phyloP scores from a whole-genome alignment of 148 eudicot species.

The Amaranthus palmeri region DNA sequence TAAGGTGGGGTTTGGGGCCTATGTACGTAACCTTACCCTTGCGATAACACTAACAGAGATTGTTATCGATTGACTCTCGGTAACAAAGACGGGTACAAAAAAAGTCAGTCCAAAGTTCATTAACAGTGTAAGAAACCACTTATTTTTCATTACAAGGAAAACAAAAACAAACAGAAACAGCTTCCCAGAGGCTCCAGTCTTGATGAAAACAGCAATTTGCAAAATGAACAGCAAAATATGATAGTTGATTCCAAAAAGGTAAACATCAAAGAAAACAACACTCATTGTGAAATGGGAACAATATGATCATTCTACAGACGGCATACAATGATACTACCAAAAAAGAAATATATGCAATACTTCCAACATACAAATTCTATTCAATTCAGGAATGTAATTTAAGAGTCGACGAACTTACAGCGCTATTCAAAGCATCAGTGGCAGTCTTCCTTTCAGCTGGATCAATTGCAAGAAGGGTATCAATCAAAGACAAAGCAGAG shows the following conservation, averaged over 20 bases:
- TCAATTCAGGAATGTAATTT: background rate
- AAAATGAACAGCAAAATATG: background rate
- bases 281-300: background rate
- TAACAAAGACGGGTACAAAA: too few relatives aligned
- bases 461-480: slow-evolving; percentile 76
- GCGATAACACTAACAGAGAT: too few relatives aligned
- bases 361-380: background rate
- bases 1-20: too few relatives aligned
- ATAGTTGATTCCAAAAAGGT: background rate
- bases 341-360: background rate
- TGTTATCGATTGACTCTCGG: too few relatives aligned
- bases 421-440: slow-evolving; percentile 63
- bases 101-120: too few relatives aligned
- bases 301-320: too few relatives aligned
- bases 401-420: slow-evolving; percentile 19
- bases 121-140: background rate
- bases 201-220: slow-evolving; percentile 1
- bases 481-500: slow-evolving; percentile 65
- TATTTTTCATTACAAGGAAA: background rate
- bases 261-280: background rate
- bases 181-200: background rate
- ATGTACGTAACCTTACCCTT: too few relatives aligned
- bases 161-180: background rate
- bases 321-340: too few relatives aligned
- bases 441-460: slow-evolving; percentile 76